Evolutionary conservation across 2,329 filamentous ascomycete genomes (phyloP).

Genomic region (Metarhizium sp.): DNA sequence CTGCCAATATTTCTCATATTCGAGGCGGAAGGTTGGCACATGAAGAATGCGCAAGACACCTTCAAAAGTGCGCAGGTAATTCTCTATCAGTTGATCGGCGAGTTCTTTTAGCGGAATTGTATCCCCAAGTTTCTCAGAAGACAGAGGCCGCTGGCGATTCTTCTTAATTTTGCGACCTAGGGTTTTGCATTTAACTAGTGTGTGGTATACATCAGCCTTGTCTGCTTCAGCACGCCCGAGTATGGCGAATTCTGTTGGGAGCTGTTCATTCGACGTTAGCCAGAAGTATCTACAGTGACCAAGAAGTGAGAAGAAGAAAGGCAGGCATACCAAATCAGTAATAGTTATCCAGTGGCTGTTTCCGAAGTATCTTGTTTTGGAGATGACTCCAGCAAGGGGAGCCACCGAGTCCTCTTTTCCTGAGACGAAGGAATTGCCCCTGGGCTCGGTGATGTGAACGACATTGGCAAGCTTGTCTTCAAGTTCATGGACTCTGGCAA

Average conservation of each 20-base stretch:
- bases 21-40: slow-evolving; percentile 43
- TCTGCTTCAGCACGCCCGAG: slow-evolving; percentile 16
- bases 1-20: slow-evolving; percentile 43
- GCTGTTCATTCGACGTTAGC: slow-evolving; percentile 11
- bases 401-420: slow-evolving; percentile 6
- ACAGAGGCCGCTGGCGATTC: slow-evolving; percentile 25
- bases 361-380: slow-evolving; percentile 35
- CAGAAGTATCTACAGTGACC: neutral
- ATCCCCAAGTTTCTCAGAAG: slow-evolving; percentile 26
- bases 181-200: slow-evolving; percentile 30
- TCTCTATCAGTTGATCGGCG: slow-evolving; percentile 40
- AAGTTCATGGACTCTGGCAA: slow-evolving; percentile 30
- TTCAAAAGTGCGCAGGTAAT: slow-evolving; percentile 48
- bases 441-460: slow-evolving; percentile 13
- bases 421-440: slow-evolving; percentile 6
- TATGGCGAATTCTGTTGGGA: slow-evolving; percentile 18
- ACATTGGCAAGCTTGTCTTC: slow-evolving; percentile 30
- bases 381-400: slow-evolving; percentile 24
- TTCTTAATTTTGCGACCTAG: slow-evolving; percentile 32
- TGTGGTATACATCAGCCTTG: slow-evolving; percentile 20
- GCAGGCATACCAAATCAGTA: slow-evolving; percentile 27
- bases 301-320: neutral
- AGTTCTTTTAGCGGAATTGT: slow-evolving; percentile 28
- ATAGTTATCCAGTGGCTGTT: slow-evolving; percentile 43
- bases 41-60: slow-evolving; percentile 48